Base-by-base conservation (phyloP, 2,329 filamentous ascomycete species). In the Fusarium setosum region DNA sequence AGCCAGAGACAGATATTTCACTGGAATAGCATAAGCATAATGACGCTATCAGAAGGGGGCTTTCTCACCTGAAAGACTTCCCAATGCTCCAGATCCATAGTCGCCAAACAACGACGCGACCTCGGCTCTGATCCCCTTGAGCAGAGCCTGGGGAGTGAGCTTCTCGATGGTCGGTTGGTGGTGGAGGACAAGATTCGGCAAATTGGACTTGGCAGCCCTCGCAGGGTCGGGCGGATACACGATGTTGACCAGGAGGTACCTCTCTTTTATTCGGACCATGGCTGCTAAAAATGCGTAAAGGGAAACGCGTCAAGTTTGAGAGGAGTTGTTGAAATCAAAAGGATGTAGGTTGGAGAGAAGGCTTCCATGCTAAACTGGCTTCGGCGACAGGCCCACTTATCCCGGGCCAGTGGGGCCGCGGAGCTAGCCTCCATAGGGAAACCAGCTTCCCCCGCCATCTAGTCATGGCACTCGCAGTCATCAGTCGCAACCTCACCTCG, bases 241-340 rank as follows among this genome's bases (percentile, higher is more conserved):
- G 68, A 98, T 94, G 75, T 97, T 93, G 63, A 98, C 88, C n/a
- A 98, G 88, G 17, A 99, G 87, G 77, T 99, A 99, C 72, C 96
- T 90, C 79, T 97, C 92, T 80, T 99, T 99, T 70, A 98, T 88
- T 75, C 96, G 93, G 61, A 99, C 96, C 96, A 99, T 97, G 47
- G 32, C 65, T 26, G 44, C 10, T 37, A 31, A 2, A 17, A 10
- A 17, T 15, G 37, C 11, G 18, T n/a, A n/a, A n/a, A n/a, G 3
- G 17, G 34, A 42, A 49, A 29, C n/a, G 38, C 11, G 29, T 38
- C 12, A 7, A 31, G 42, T 10, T 45, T n/a, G 2, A 26, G 18
- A 21, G 12, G 10, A 32, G 26, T 47, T 47, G 42, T 44, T 53
- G 32, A 40, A 38, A 38, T 18, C 6, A 13, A 31, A 20, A 20